Conservation (phyloP, 2,329 filamentous ascomycete genomes). For the Sarocladiaceae sp. region DNA sequence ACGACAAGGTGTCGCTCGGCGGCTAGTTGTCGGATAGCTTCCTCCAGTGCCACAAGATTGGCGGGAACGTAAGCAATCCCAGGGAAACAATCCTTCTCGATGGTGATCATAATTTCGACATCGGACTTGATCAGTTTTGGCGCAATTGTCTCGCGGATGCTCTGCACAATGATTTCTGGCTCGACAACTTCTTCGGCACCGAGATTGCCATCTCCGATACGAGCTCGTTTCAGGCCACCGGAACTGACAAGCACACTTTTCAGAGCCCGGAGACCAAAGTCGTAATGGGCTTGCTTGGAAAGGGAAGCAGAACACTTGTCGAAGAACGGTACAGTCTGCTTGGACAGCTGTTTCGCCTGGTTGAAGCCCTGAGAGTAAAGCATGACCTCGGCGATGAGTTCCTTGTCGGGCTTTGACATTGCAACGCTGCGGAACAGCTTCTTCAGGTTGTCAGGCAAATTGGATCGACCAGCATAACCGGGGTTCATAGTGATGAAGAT, state of each 20-base stretch:
- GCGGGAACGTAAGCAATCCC: slow-evolving; percentile 90
- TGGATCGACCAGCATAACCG: slow-evolving; percentile 95
- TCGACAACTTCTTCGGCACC: slow-evolving; percentile 69
- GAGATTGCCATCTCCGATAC: slow-evolving; percentile 54
- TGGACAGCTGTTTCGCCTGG: slow-evolving; percentile 87
- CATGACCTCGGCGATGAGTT: slow-evolving; percentile 99
- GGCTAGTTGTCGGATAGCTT: slow-evolving; percentile 76
- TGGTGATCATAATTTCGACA: slow-evolving; percentile 77
- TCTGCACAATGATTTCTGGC: slow-evolving; percentile 97
- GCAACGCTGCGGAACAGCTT: slow-evolving; percentile 98
- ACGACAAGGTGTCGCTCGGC: slow-evolving; percentile 81
- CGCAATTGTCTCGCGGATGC: slow-evolving; percentile 94
- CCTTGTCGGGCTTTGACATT: slow-evolving; percentile 99
- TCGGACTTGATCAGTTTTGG: slow-evolving; percentile 93
- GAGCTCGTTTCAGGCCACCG: slow-evolving; percentile 84
- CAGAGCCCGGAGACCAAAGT: slow-evolving; percentile 93
- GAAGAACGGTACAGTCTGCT: slow-evolving; percentile 97
- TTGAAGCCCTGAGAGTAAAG: slow-evolving; percentile 99
- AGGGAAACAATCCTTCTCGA: slow-evolving; percentile 84
- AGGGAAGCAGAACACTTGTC: slow-evolving; percentile 76
- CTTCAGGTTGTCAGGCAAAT: slow-evolving; percentile 97
- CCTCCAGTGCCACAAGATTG: slow-evolving; percentile 70
- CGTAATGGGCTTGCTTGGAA: slow-evolving; percentile 97
- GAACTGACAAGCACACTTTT: slow-evolving; percentile 99
- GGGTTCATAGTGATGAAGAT: slow-evolving; percentile 99